phyloP scores from a whole-genome alignment of 2,329 filamentous ascomycete species.

The Leptographium flavum region DNA sequence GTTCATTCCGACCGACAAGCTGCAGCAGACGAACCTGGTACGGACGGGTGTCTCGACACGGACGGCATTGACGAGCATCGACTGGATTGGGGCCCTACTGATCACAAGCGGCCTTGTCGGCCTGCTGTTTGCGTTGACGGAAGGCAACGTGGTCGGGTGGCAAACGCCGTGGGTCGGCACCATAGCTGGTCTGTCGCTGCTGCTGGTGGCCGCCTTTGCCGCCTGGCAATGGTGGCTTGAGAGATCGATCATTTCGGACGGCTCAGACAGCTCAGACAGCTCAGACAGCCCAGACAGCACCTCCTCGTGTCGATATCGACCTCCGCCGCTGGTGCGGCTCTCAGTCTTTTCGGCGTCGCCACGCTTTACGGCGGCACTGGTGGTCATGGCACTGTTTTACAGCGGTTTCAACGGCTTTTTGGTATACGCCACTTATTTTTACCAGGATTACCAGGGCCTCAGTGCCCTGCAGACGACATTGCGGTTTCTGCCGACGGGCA shows the following conservation, averaged over 20 bases:
- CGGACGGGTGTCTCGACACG: slow-evolving; percentile 19
- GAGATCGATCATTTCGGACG: slow-evolving; percentile 23
- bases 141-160: slow-evolving; percentile 59
- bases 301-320: slow-evolving; percentile 12
- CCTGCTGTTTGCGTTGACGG: slow-evolving; percentile 51
- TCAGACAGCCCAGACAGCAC: no score
- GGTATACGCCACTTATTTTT: slow-evolving; percentile 56
- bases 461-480: slow-evolving; percentile 51
- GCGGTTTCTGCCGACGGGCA: slow-evolving; percentile 52
- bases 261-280: slow-evolving; percentile 8
- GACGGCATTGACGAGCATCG: slow-evolving; percentile 23
- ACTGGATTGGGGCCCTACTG: slow-evolving; percentile 52
- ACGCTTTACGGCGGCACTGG: slow-evolving; percentile 46
- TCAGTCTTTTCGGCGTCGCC: slow-evolving; percentile 36
- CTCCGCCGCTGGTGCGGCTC: slow-evolving; percentile 50
- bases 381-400: slow-evolving; percentile 53
- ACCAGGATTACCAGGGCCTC: slow-evolving; percentile 50
- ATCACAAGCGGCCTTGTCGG: slow-evolving; percentile 48
- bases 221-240: slow-evolving; percentile 49
- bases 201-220: slow-evolving; percentile 41
- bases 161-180: slow-evolving; percentile 44
- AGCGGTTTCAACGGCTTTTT: slow-evolving; percentile 54
- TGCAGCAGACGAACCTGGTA: background rate
- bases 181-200: slow-evolving; percentile 41
- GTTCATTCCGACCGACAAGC: slow-evolving; percentile 34